A percentile compares a stretch with the other conserved stretches of the same genome.
phyloP scores from a whole-genome alignment of 441 rosid genomes.

The Corymbia citriodora region DNA sequence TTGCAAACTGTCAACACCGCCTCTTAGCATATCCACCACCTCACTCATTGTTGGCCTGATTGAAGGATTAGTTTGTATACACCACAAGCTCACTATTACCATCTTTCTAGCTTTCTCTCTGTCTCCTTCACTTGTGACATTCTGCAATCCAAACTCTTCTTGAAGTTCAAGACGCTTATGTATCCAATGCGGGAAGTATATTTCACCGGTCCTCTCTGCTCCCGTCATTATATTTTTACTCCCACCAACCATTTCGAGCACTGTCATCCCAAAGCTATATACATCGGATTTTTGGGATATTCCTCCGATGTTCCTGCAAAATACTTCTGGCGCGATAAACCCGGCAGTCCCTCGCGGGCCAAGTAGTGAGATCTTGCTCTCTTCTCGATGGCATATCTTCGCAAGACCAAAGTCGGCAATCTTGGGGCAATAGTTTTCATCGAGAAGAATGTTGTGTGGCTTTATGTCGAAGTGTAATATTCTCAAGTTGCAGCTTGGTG shows the following conservation, averaged over 20 bases:
- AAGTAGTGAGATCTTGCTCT: background rate
- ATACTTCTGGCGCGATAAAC: background rate
- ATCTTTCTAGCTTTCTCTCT: slow-evolving; percentile 2
- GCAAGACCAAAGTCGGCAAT: background rate
- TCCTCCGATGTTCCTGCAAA: background rate
- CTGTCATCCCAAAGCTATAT: slow-evolving; percentile 2
- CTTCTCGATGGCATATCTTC: background rate
- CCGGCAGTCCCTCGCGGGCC: background rate
- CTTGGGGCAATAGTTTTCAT: background rate
- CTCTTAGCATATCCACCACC: slow-evolving; percentile 4
- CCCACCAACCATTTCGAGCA: background rate
- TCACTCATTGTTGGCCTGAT: background rate
- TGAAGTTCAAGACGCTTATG: background rate
- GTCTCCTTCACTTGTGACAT: background rate
- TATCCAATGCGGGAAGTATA: background rate
- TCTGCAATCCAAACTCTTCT: background rate
- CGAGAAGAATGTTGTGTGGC: background rate
- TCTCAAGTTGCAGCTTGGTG: background rate
- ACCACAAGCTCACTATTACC: slow-evolving; percentile 3
- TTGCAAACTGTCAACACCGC: background rate
- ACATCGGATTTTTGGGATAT: background rate
- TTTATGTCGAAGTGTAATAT: slow-evolving; percentile 4
- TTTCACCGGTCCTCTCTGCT: background rate
- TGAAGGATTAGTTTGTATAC: background rate
- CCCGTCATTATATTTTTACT: background rate